Base-by-base conservation (phyloP, 2,329 filamentous ascomycete genomes). In the Basipetospora sp. region DNA sequence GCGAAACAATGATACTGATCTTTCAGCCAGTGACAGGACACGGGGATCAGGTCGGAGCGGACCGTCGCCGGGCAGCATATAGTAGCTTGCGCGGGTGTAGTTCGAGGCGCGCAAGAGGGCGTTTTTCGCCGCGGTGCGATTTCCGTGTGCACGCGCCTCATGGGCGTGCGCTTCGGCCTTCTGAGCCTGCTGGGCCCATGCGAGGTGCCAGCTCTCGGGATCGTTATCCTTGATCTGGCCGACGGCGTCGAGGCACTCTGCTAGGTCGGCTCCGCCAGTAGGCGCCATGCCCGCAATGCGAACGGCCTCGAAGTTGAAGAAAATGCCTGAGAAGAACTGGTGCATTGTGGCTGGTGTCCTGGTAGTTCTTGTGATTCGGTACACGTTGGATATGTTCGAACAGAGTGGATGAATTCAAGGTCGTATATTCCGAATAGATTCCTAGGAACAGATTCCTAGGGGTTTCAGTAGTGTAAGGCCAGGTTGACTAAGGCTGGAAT, bases 321-420 rank as follows among this genome's bases (percentile, higher is more conserved):
- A 39, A 4, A 31, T 26, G 10, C 36, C 34, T 25, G 29, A 38
- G 43, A 56, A 57, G 35, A 58, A 47, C 33, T 46, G 45, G 40
- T 50, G 44, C 50, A 59, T 58, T 16, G 40, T 49, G 34, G 33
- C n/a, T n/a, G n/a, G n/a, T n/a, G n/a, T n/a, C 16, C 18, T 34
- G 32, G 16, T 9, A 33, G 18, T 25, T 14, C 26, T 20, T 18
- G 32, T 13, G 31, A 16, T 32, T 18, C 17, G 31, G 31, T 32
- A n/a, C n/a, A n/a, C n/a, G n/a, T n/a, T n/a, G n/a, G n/a, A n/a
- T n/a, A n/a, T n/a, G n/a, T n/a, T n/a, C n/a, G n/a, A n/a, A n/a
- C n/a, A n/a, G n/a, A n/a, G n/a, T n/a, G n/a, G n/a, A n/a, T n/a
- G n/a, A n/a, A n/a, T n/a, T n/a, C n/a, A n/a, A n/a, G n/a, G n/a